phyloP scores from a whole-genome alignment of 192 early-diverging fungal genomes.

The Backusella tarrabulga region DNA sequence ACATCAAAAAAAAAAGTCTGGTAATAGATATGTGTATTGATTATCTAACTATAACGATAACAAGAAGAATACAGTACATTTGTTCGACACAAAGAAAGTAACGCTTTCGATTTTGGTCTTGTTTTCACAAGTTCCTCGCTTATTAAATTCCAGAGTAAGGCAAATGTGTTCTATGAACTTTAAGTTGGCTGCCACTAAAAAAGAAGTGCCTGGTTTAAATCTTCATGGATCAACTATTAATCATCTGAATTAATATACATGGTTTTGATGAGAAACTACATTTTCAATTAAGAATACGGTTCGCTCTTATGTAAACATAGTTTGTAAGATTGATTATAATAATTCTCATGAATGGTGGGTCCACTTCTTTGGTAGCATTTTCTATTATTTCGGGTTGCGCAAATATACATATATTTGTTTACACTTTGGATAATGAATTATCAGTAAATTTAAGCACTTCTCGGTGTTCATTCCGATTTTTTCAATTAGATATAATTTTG shows the following conservation, averaged over 20 bases:
- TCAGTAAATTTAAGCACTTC: not conserved
- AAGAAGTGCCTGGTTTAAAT: no score
- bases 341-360: not conserved
- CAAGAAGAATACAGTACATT: not conserved
- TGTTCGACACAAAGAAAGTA: not conserved
- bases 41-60: not conserved
- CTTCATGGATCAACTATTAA: no score
- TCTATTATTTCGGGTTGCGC: not conserved
- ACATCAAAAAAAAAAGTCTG: not conserved
- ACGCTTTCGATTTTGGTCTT: not conserved
- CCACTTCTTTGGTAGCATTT: not conserved
- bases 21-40: not conserved
- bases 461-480: not conserved
- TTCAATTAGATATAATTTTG: not conserved
- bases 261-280: no score
- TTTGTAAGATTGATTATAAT: not conserved
- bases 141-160: no score
- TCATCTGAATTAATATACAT: no score
- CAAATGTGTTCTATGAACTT: no score
- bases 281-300: no score
- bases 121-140: no score
- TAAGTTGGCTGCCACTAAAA: no score
- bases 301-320: no score
- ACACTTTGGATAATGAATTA: not conserved
- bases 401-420: not conserved